Evolutionary conservation across 1,139 yeast species (phyloP), one percentile per base, ranked within the genome.

Genomic region (Zygoascus hellenicus): DNA sequence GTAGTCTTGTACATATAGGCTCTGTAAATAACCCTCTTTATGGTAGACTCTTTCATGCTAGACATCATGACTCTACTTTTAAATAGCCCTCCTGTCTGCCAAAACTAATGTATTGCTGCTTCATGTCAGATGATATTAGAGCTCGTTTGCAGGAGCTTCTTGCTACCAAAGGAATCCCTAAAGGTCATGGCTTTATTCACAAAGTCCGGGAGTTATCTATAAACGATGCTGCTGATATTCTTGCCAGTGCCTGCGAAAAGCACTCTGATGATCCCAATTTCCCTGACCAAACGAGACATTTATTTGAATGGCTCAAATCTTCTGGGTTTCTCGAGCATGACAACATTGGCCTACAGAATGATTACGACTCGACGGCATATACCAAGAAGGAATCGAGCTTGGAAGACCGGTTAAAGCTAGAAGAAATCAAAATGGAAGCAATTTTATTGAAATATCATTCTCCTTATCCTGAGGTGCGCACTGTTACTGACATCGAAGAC

Each of bases 231-330:
- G 26, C 75, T 3, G 66, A 60, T 16, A 69, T 76, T 41, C 63
- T 79, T 43, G 55, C 61, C 40, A 62, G 66, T 9, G 67, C 73
- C 3, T 49, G 69, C 2, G 62, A 54, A 2, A 69, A 71, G 32
- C 79, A 76, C 54, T 54, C 58, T 2, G 70, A 66, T 38, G 85
- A 79, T 60, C 69, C 72, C 44, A 80, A 79, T 56, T 71, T 78
- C 53, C 74, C 79, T 6, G 51, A 54, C 7, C 63, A 60, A 5
- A 58, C 69, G 41, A 39, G 56, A 42, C 43, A 48, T 1, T 55
- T 68, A 11, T 53, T 60, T 7, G 47, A 43, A 5, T 22, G 26
- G 26, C 26, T 22, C 26, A 22, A 22, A 5, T 5, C 4, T 22
- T 22, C 26, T 5, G 26, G 26, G 7, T 22, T 5, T 22, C 26